Conservation (phyloP, 495 filamentous ascomycete genomes). For the Durotheca rogersii region DNA sequence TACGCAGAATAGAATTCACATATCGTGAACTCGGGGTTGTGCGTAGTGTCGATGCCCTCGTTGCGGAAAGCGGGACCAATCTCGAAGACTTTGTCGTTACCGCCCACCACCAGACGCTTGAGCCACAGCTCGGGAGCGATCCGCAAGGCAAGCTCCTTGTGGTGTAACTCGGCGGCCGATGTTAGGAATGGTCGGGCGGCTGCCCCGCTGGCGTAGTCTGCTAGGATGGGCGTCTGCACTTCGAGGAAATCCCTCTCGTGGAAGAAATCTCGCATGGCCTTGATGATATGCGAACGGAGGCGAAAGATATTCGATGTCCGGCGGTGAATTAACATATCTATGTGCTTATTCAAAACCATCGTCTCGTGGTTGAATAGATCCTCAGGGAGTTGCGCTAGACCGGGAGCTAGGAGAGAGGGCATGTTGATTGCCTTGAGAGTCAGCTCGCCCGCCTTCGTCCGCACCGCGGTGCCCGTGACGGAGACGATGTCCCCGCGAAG, state of each 20-base stretch:
- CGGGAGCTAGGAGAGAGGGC: constrained; percentile 72
- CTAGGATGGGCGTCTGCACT: constrained; percentile 86
- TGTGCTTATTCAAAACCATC: constrained; percentile 66
- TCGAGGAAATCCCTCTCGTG: constrained; percentile 71
- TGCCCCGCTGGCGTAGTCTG: constrained; percentile 74
- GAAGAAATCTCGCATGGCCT: constrained; percentile 72
- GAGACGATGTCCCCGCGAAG: constrained; percentile 36
- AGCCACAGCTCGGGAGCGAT: constrained; percentile 96
- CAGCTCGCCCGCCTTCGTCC: constrained; percentile 73
- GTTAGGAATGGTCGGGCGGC: constrained; percentile 84
- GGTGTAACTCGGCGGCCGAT: constrained; percentile 65
- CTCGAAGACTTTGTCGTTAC: constrained; percentile 88
- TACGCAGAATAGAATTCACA: constrained; percentile 96
- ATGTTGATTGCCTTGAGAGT: constrained; percentile 66
- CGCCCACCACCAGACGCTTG: constrained; percentile 87
- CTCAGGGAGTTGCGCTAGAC: constrained; percentile 71
- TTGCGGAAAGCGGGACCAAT: constrained; percentile 93
- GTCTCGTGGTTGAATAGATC: constrained; percentile 65
- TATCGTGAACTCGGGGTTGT: constrained; percentile 95
- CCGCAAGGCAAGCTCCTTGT: constrained; percentile 67
- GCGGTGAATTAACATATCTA: constrained; percentile 76
- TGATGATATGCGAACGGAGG: constrained; percentile 71
- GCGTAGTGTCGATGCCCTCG: constrained; percentile 88
- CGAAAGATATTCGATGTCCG: constrained; percentile 64
- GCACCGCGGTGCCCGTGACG: constrained; percentile 68